Evolutionary conservation across 495 filamentous ascomycete genomes (phyloP).

Genomic region (Mycothermus thermophilus): DNA sequence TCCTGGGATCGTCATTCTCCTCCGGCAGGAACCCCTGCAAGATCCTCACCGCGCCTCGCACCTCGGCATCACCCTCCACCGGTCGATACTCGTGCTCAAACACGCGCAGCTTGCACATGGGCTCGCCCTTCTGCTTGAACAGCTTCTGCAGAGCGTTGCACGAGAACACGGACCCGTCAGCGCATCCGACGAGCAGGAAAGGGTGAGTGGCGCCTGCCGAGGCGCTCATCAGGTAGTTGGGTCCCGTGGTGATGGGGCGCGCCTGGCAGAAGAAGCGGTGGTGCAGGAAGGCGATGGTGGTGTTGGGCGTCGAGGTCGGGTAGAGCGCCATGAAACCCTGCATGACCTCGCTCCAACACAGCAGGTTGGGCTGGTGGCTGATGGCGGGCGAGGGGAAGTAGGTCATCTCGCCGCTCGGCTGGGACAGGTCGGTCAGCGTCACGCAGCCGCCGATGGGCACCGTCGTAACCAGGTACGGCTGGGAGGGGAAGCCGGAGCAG

Average conservation of each 20-base stretch:
- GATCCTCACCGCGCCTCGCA: conserved; percentile 25
- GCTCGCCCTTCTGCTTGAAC: conserved; percentile 28
- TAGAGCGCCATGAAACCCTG: conserved; percentile 32
- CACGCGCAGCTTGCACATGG: conserved; percentile 28
- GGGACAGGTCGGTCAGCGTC: conserved; percentile 31
- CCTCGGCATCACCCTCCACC: background rate
- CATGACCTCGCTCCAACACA: conserved; percentile 32
- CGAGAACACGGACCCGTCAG: conserved; percentile 31
- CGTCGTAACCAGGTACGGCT: conserved; percentile 31
- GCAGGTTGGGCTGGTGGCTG: conserved; percentile 33
- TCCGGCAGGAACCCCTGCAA: conserved; percentile 31
- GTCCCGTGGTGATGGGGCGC: conserved; percentile 31
- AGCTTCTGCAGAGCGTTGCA: conserved; percentile 35
- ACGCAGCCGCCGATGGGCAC: conserved; percentile 32
- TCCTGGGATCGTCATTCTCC: conserved; percentile 52
- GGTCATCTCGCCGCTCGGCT: conserved; percentile 32
- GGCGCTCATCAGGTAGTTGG: conserved; percentile 29
- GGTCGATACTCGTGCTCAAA: conserved; percentile 34
- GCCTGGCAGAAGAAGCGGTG: conserved; percentile 31
- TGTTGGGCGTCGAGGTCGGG: conserved; percentile 32
- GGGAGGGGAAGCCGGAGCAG: conserved; percentile 32
- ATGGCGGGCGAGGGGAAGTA: conserved; percentile 31
- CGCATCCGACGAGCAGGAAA: conserved; percentile 28
- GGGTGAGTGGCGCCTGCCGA: conserved; percentile 31
- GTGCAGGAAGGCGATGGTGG: conserved; percentile 33